Conservation (phyloP, 2,329 filamentous ascomycete species). For the Thyridium curvatum region DNA sequence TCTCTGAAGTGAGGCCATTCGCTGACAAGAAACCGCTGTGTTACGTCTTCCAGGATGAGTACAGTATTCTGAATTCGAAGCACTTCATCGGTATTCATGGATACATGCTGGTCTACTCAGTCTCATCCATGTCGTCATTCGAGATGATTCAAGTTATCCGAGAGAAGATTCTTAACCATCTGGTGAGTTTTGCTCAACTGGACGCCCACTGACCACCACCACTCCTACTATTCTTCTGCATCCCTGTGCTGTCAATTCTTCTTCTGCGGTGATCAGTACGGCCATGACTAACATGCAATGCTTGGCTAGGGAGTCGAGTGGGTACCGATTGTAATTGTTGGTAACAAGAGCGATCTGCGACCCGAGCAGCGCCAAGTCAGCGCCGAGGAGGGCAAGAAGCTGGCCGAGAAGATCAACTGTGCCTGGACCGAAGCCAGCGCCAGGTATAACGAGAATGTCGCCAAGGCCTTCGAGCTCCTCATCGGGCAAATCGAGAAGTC, state of each 20-base stretch:
- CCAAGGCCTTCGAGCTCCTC: conserved; percentile 87
- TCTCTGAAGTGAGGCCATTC: too few relatives aligned
- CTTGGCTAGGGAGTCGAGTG: conserved; percentile 73
- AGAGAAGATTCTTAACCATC: conserved; percentile 94
- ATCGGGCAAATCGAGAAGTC: conserved; percentile 93
- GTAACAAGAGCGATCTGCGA: conserved; percentile 92
- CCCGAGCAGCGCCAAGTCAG: conserved; percentile 90
- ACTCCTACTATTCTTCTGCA: not conserved
- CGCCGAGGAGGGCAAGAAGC: conserved; percentile 74
- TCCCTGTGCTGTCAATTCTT: not conserved
- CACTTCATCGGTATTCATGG: conserved; percentile 99
- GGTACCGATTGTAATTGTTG: conserved; percentile 89
- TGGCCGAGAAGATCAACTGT: conserved; percentile 83
- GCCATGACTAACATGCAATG: too few relatives aligned
- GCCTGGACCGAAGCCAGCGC: conserved; percentile 94
- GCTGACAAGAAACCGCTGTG: too few relatives aligned
- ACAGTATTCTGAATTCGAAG: conserved; percentile 96
- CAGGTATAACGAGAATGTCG: conserved; percentile 88
- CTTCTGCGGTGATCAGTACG: too few relatives aligned
- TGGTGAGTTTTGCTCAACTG: conserved; percentile 50
- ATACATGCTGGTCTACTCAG: conserved; percentile 98
- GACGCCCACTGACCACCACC: too few relatives aligned
- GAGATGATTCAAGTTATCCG: conserved; percentile 96
- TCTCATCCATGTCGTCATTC: conserved; percentile 86
- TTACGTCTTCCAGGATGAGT: conserved; percentile 68